A percentile compares a stretch with the other conserved stretches of the same genome.
Conservation (phyloP, 2,329 filamentous ascomycete species). For the Claviceps lovelessii region DNA sequence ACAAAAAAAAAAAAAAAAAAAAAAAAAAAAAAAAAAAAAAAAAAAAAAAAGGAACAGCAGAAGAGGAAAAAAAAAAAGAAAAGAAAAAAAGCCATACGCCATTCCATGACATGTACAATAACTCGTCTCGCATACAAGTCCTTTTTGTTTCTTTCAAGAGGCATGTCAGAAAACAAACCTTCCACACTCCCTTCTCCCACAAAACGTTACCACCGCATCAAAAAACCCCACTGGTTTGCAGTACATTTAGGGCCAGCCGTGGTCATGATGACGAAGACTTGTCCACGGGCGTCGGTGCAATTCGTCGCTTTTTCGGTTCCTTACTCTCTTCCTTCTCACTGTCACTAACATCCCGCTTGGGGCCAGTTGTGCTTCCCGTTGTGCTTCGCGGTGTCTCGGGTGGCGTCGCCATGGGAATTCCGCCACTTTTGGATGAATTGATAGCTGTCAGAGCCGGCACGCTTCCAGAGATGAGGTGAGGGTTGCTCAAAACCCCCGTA, state of each 20-base stretch:
- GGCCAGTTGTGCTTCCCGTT: constrained; percentile 22
- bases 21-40: no score
- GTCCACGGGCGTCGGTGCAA: constrained; percentile 50
- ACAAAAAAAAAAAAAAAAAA: no score
- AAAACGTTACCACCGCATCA: background rate
- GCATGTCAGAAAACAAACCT: background rate
- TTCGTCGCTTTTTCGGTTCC: constrained; percentile 52
- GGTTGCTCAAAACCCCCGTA: constrained; percentile 54
- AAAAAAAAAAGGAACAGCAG: no score
- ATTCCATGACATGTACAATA: constrained; percentile 12
- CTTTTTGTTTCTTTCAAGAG: background rate
- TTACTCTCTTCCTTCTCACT: constrained; percentile 37
- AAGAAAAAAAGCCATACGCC: constrained; percentile 13
- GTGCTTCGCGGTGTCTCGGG: constrained; percentile 62
- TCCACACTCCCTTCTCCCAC: background rate
- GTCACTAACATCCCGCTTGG: constrained; percentile 44
- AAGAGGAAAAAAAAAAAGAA: background rate
- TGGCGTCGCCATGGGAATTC: constrained; percentile 70
- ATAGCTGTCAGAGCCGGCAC: constrained; percentile 64
- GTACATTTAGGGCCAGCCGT: background rate
- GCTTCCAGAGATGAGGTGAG: constrained; percentile 61
- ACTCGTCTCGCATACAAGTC: constrained; percentile 2
- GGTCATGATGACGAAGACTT: constrained; percentile 2
- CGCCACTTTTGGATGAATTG: constrained; percentile 47
- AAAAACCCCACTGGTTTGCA: background rate